Evolutionary conservation across 768 basidiomycete genomes (phyloP).

Genomic region (Auriscalpium orientale): DNA sequence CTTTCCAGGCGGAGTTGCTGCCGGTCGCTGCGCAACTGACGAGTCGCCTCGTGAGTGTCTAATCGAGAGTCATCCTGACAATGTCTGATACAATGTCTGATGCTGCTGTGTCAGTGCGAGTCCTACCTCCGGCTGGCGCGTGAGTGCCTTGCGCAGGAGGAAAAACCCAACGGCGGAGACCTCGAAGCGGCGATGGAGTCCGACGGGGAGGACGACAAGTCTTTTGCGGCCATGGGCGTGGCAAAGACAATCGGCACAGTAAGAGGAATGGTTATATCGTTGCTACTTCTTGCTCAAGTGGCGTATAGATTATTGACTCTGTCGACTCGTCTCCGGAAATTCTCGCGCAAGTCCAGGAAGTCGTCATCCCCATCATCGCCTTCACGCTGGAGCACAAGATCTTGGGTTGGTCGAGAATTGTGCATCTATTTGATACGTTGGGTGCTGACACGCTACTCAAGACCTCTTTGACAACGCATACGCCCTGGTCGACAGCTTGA

Average conservation of each 20-base stretch:
- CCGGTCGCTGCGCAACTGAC: constrained; percentile 81
- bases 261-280: constrained; percentile 13
- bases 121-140: constrained; percentile 74
- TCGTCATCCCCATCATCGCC: constrained; percentile 68
- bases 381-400: constrained; percentile 73
- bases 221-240: constrained; percentile 80
- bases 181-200: constrained; percentile 43
- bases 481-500: constrained; percentile 77
- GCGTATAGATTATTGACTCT: constrained; percentile 57
- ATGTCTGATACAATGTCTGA: constrained; percentile 1
- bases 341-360: constrained; percentile 71
- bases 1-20: constrained; percentile 75
- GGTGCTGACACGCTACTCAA: constrained; percentile 19
- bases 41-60: constrained; percentile 55
- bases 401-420: constrained; percentile 44
- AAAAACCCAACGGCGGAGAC: constrained; percentile 43
- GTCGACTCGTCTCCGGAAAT: constrained; percentile 71
- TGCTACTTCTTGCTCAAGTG: not conserved
- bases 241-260: constrained; percentile 81
- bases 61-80: not conserved
- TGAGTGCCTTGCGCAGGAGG: constrained; percentile 51
- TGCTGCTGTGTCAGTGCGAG: constrained; percentile 46
- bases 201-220: constrained; percentile 75
- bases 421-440: not conserved
- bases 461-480: constrained; percentile 86